Evolutionary conservation across 148 eudicot species (phyloP), one percentile per base, ranked within the genome.

Genomic region (Camellia lanceoleosa): DNA sequence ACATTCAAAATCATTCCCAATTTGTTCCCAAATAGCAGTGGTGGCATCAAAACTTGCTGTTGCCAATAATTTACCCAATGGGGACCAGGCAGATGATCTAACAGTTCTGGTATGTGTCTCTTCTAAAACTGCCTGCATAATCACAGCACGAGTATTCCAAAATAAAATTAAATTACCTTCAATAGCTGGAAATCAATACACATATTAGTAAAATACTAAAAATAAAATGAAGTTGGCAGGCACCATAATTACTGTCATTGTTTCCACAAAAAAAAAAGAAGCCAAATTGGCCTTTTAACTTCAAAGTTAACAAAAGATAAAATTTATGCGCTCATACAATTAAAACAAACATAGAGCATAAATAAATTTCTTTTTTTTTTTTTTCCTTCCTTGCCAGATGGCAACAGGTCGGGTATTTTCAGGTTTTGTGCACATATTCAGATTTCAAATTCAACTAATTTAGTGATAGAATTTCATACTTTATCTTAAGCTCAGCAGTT

Each of bases 41-140:
- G 99, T 93, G 72, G 94, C 98, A 85, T 96, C 99, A 82, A 94
- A 96, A 84, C 99, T 93, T 56, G 98, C 94, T 55, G 98, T 89
- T 10, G 99, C 99, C 86, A 96, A 86, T 77, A 86, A 80, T 79
- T 90, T 92, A 64, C 99, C 98, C 38, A 91, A 91, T 41, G 98
- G 98, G 3, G 99, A 93, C 99, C 99, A 96, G 38, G 98, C 85
- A 80, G 98, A 94, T 62, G 98, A 96, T 84, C 98, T 82, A 74
- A 96, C 89, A 18, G 99, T 96, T 83, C 99, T 86, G 7, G 90
- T 89, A 80, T 94, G 98, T 2, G 91, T 92, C 54, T 92, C 98
- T 62, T 96, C 98, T 68, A 96, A 71, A 82, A 88, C 90, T 59
- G 92, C 95, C 98, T 95, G 91, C 81, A 80, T 5, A 61, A 82